These are phyloP conservation scores for bread wheat (Triticum aestivum) DNA, from an alignment of 176 grass and related monocot species.

Conservation along the genomic window DNA sequence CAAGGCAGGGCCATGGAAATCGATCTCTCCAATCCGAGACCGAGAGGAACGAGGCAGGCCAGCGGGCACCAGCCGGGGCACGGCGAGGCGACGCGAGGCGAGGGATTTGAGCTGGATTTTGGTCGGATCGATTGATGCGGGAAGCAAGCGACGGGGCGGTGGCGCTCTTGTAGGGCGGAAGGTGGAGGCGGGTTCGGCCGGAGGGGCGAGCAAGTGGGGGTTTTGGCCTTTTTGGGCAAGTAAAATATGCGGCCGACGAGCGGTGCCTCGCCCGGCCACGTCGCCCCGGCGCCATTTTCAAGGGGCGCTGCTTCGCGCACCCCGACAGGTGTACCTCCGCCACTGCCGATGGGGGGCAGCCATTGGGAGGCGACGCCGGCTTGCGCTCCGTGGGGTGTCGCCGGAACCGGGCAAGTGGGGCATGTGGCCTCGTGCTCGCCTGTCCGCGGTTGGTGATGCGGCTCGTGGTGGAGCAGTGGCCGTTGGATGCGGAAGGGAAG, in stretches of 20 bases:
- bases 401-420: slow-evolving; percentile 31
- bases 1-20: not conserved
- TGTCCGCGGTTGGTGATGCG: not conserved
- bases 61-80: not conserved
- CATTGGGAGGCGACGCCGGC: not conserved
- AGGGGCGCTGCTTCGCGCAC: slow-evolving; percentile 40
- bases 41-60: not conserved
- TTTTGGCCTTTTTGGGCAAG: not conserved
- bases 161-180: slow-evolving; percentile 20
- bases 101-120: slow-evolving; percentile 24
- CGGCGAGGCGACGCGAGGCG: not conserved
- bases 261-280: slow-evolving; percentile 45
- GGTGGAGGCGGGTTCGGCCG: not conserved
- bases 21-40: not conserved
- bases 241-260: slow-evolving; percentile 44
- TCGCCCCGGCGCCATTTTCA: slow-evolving; percentile 40
- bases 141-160: not conserved
- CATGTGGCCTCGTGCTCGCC: not conserved
- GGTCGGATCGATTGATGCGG: slow-evolving; percentile 14
- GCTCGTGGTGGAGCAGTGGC: not conserved
- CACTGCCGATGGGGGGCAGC: slow-evolving; percentile 18
- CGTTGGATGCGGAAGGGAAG: not conserved
- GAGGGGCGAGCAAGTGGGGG: not conserved
- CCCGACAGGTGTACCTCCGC: slow-evolving; percentile 39
- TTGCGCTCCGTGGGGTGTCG: not conserved